Percentiles rank a stretch among this genome's conserved stretches.
These are phyloP conservation scores for Dacryopinax primogenitus DNA, from an alignment of 768 basidiomycete genomes.

Conservation along the genomic window DNA sequence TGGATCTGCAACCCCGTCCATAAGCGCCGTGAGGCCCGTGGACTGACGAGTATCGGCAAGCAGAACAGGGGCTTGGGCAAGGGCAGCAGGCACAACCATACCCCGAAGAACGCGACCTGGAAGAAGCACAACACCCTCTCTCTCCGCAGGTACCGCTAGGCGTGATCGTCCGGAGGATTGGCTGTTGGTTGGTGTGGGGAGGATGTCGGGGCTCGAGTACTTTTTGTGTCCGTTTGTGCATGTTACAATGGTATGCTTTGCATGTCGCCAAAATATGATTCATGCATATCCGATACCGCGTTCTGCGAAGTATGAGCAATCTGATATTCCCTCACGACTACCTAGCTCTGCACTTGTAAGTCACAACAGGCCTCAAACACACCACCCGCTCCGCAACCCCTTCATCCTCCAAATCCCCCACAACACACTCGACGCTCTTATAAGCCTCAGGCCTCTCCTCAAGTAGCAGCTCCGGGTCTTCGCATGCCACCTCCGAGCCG, in stretches of 20 bases:
- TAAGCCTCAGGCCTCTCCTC: constrained; percentile 34
- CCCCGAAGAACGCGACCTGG: constrained; percentile 83
- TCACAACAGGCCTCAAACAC: constrained; percentile 29
- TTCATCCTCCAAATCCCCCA: constrained; percentile 28
- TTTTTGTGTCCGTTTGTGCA: not conserved
- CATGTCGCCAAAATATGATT: not conserved
- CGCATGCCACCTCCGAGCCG: constrained; percentile 30
- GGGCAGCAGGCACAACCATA: constrained; percentile 87
- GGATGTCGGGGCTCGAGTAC: not conserved
- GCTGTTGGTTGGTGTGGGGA: not conserved
- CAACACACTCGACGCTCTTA: constrained; percentile 28
- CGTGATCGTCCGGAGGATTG: not conserved
- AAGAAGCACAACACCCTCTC: constrained; percentile 86
- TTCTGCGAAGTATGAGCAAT: not conserved
- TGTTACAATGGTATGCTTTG: not conserved
- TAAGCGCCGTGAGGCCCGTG: constrained; percentile 96
- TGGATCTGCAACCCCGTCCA: constrained; percentile 98
- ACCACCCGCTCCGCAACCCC: constrained; percentile 26
- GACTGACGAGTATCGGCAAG: constrained; percentile 93
- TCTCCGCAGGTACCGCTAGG: constrained; percentile 31
- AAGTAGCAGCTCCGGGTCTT: constrained; percentile 28
- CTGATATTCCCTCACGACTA: not conserved
- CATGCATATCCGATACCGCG: not conserved
- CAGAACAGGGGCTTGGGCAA: constrained; percentile 97
- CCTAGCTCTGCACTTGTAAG: constrained; percentile 24